Conservation (phyloP, 208 protist species). For the Leishmania martiniquensis region DNA sequence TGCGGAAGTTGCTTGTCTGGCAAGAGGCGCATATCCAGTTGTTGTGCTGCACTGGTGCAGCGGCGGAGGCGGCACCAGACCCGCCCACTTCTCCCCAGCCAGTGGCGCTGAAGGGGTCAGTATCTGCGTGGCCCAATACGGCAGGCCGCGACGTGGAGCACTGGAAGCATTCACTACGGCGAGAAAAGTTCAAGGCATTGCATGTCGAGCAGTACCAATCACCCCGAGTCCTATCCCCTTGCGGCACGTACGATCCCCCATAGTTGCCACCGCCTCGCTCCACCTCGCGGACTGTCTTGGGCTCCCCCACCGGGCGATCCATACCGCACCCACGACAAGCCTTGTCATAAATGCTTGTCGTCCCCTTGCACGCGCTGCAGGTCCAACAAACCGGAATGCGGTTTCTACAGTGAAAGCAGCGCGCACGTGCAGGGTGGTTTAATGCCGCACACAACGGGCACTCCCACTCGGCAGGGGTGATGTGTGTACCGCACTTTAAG, state of each 20-base stretch:
- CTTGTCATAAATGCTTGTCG: slow-evolving; percentile 84
- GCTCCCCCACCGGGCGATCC: slow-evolving; percentile 48
- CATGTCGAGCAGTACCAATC: slow-evolving; percentile 84
- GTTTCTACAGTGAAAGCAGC: slow-evolving; percentile 76
- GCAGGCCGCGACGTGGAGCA: slow-evolving; percentile 41
- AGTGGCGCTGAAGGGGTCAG: neutral
- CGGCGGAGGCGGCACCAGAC: neutral
- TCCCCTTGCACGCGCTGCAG: slow-evolving; percentile 51
- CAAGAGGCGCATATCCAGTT: slow-evolving; percentile 87
- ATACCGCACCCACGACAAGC: slow-evolving; percentile 59
- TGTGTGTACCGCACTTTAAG: slow-evolving; percentile 56
- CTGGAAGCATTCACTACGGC: slow-evolving; percentile 71
- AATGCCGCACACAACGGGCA: slow-evolving; percentile 79
- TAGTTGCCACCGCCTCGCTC: neutral
- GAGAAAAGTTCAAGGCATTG: slow-evolving; percentile 75
- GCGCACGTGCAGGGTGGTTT: slow-evolving; percentile 74
- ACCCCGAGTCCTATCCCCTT: slow-evolving; percentile 11
- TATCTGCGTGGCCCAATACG: neutral
- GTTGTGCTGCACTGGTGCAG: slow-evolving; percentile 44
- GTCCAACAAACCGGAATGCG: slow-evolving; percentile 80
- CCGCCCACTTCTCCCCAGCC: slow-evolving; percentile 6
- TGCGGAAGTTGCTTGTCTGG: slow-evolving; percentile 87
- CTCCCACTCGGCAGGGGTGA: slow-evolving; percentile 78
- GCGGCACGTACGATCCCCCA: slow-evolving; percentile 4
- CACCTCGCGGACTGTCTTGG: slow-evolving; percentile 45